Conservation (phyloP, 805 yeast species). For the Sugiyamaella valdiviana region DNA sequence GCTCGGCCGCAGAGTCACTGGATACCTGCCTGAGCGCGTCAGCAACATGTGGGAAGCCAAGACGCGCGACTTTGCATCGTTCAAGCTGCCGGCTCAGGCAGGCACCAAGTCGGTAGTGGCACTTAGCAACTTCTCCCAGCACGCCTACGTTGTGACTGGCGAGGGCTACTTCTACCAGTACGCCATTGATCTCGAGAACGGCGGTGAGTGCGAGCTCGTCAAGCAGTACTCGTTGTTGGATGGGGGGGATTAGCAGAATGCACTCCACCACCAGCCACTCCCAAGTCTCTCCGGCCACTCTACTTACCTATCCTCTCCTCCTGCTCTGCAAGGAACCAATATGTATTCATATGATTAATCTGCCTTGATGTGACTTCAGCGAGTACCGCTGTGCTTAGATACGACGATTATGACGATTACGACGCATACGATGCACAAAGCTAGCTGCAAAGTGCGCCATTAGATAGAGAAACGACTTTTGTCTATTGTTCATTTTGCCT, state of each 20-base stretch:
- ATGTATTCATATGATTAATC: too few relatives aligned
- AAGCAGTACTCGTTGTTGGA: conserved; percentile 56
- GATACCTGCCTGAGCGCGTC: conserved; percentile 73
- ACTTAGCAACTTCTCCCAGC: conserved; percentile 28
- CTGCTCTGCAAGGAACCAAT: too few relatives aligned
- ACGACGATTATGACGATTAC: too few relatives aligned
- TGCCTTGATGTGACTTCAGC: not conserved
- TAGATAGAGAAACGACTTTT: too few relatives aligned
- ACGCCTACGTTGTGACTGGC: conserved; percentile 67
- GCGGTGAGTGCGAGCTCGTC: conserved; percentile 84
- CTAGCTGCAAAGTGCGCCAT: too few relatives aligned
- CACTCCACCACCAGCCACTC: too few relatives aligned
- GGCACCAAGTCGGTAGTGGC: conserved; percentile 32
- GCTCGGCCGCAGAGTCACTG: conserved; percentile 47
- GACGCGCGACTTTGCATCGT: conserved; percentile 82
- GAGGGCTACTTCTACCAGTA: conserved; percentile 79
- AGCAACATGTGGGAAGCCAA: conserved; percentile 77
- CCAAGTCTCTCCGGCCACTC: too few relatives aligned
- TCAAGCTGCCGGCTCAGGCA: conserved; percentile 53
- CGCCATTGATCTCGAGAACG: conserved; percentile 75
- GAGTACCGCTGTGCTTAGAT: too few relatives aligned
- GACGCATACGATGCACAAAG: too few relatives aligned
- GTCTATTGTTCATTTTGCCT: too few relatives aligned
- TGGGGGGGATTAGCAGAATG: conserved; percentile 1
- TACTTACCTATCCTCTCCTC: too few relatives aligned